Evolutionary conservation across 2,329 filamentous ascomycete species (phyloP), one percentile per base, ranked within the genome.

Genomic region (Parastagonospora nodorum): DNA sequence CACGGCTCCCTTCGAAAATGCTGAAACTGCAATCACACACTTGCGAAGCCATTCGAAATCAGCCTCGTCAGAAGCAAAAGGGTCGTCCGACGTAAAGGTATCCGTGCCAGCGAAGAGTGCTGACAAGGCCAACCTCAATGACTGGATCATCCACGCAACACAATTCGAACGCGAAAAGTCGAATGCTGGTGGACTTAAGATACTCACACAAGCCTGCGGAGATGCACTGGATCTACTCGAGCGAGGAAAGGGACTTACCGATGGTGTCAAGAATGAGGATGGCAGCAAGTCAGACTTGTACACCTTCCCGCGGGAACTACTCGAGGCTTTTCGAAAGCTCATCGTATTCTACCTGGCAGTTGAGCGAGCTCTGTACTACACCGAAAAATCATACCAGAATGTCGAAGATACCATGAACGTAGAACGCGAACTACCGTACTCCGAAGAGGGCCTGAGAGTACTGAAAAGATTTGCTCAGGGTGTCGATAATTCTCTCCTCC

Each of bases 191-290:
- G 43, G 36, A 24, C 15, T 63, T 2, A 41, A 30, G 6, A 57
- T 68, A 14, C 49, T 72, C 2, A 56, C 50, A 2, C 38, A 56
- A 29, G 60, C 53, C 4, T 55, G 45, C 27, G 30, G 58, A 2
- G 42, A 40, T 27, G 53, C 60, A 12, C 47, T 44, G 8, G 32
- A 32, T 1, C 41, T 71, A 7, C 38, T 59, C 3, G 8, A 43
- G 4, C 50, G 61, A 45, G 50, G 58, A 2, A 46, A 48, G 12
- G 62, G 69, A 38, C 57, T 73, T 12, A 53, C 51, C 1, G 49
- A 67, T 10, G 68, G 69, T 1, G 68, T 72, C 5, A 47, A 48
- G n/a, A 58, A 64, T 19, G 59, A 61, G 27, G 50, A 69, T 5
- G 64, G 65, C 1, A 41, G 42, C 1, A 59, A 69, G 39, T 70